Percentiles rank a stretch among this genome's conserved stretches.
phyloP scores from a whole-genome alignment of 2,329 filamentous ascomycete genomes.

The Claviceps sorghi region DNA sequence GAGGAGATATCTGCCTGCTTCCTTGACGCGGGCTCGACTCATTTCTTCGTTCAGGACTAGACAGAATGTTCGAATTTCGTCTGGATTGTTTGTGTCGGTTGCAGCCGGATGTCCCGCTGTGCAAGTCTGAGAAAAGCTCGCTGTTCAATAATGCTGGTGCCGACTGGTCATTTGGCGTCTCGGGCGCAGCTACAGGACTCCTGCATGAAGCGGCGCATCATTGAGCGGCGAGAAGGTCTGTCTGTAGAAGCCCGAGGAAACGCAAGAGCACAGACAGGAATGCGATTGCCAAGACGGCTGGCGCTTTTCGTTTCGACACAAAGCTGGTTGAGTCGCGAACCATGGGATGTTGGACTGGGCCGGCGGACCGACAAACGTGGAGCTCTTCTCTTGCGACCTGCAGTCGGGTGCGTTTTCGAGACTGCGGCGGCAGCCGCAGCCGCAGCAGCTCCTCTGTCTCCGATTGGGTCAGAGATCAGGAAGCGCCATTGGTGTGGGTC shows the following conservation, averaged over 20 bases:
- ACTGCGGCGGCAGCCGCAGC: neutral
- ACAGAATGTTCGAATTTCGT: neutral
- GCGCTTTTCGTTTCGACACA: neutral
- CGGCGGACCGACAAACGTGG: neutral
- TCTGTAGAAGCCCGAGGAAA: neutral
- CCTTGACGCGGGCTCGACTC: conserved; percentile 2
- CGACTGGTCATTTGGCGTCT: neutral
- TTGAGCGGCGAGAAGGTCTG: neutral
- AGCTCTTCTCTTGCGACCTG: neutral
- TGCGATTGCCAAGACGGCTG: neutral
- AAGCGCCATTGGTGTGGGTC: neutral
- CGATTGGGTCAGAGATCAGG: neutral
- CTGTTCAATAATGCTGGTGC: neutral
- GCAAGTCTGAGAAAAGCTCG: neutral
- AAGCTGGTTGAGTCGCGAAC: neutral
- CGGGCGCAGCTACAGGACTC: neutral
- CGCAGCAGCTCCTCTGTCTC: neutral
- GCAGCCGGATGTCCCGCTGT: neutral
- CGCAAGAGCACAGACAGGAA: neutral
- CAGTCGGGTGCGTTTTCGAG: neutral
- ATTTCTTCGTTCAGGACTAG: neutral
- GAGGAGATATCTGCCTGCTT: conserved; percentile 3
- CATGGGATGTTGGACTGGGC: neutral
- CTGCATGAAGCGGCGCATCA: neutral
- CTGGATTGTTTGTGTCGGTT: neutral